A percentile compares a stretch with the other conserved stretches of the same genome.
These are phyloP conservation scores for Cornus suecica DNA, from an alignment of 148 eudicot species.

Conservation along the genomic window DNA sequence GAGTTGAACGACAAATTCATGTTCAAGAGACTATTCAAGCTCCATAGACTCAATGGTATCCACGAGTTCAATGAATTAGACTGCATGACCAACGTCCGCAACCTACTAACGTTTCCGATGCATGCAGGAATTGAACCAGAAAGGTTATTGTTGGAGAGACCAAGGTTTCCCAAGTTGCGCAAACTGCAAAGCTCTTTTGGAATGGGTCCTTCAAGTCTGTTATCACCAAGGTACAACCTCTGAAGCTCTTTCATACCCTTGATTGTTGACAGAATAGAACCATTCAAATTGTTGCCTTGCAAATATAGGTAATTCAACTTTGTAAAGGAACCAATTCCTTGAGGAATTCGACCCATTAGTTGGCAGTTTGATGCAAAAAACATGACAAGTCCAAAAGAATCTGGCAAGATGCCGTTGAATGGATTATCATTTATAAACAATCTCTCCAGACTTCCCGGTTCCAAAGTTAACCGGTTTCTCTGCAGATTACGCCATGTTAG, in stretches of 20 bases:
- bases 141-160: no score
- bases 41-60: no score
- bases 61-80: no score
- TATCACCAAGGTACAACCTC: neutral
- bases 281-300: neutral
- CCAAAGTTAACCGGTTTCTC: neutral
- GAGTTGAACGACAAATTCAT: no score
- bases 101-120: no score
- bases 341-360: constrained; percentile 6
- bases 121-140: no score
- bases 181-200: no score
- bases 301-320: neutral
- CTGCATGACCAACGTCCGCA: no score
- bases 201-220: no score
- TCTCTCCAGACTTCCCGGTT: neutral
- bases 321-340: constrained; percentile 9
- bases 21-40: no score
- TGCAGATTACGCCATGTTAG: neutral
- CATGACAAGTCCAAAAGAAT: constrained; percentile 1
- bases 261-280: neutral
- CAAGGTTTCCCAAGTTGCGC: no score
- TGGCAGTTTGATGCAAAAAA: neutral
- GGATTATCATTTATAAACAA: neutral
- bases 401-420: neutral
- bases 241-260: neutral